phyloP scores from a whole-genome alignment of 2,329 filamentous ascomycete species.

The Hypomyces perniciosus region DNA sequence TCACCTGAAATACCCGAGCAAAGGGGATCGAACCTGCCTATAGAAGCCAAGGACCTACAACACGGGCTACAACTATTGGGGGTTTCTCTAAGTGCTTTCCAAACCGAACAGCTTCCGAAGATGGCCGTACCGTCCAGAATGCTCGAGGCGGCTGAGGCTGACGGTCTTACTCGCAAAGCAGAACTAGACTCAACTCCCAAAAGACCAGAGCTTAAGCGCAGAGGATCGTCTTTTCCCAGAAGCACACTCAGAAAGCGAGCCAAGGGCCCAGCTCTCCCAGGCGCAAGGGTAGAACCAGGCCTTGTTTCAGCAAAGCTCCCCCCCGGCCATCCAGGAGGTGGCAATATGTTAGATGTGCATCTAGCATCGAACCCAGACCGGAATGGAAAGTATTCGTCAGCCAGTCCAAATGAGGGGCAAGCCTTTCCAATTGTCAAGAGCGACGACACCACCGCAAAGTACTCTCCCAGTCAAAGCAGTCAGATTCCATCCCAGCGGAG shows the following conservation, averaged over 20 bases:
- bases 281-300: not conserved
- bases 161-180: constrained; percentile 24
- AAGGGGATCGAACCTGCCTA: not conserved
- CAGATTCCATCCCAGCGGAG: too few species aligned
- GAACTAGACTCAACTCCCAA: constrained; percentile 23
- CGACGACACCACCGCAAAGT: too few species aligned
- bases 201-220: constrained; percentile 4
- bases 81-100: constrained; percentile 38
- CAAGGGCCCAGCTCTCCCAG: not conserved
- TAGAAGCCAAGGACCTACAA: not conserved
- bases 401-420: too few species aligned
- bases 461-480: too few species aligned
- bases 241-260: constrained; percentile 1
- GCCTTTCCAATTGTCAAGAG: too few species aligned
- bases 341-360: too few species aligned
- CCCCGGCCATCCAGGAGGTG: too few species aligned
- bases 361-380: too few species aligned
- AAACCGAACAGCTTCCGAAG: constrained; percentile 28
- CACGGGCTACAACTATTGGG: constrained; percentile 21
- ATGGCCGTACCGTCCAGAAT: constrained; percentile 35
- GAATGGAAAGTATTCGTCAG: too few species aligned
- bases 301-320: not conserved
- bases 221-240: not conserved
- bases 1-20: not conserved
- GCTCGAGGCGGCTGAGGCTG: constrained; percentile 34